A percentile compares a stretch with the other conserved stretches of the same genome.
Evolutionary conservation across 2,329 filamentous ascomycete species (phyloP).

Genomic region (Grosmannia clavigera): DNA sequence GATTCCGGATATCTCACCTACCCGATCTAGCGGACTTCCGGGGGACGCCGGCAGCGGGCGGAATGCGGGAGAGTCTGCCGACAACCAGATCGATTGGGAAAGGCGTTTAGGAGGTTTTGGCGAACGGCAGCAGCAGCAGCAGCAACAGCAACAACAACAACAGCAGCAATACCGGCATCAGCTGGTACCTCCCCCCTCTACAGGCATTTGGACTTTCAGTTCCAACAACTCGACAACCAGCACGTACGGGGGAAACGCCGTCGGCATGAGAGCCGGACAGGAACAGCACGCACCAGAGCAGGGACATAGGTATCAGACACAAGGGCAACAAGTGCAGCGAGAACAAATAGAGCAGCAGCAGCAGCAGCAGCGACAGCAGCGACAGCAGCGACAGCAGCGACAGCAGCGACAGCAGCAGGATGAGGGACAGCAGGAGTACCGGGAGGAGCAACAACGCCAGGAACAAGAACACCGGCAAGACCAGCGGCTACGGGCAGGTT

Average conservation of each 20-base stretch:
- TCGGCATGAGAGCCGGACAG: neutral
- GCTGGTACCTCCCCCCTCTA: neutral
- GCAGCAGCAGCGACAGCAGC: neutral
- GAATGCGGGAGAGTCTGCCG: neutral
- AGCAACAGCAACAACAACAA: constrained; percentile 8
- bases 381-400: neutral
- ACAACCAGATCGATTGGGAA: neutral
- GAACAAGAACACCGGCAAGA: neutral
- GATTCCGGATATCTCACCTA: neutral
- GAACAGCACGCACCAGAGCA: neutral
- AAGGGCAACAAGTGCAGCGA: neutral
- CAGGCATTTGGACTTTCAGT: neutral
- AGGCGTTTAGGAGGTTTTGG: neutral
- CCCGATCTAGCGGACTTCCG: neutral
- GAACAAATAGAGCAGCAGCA: neutral
- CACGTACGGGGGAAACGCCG: neutral
- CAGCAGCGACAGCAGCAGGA: neutral
- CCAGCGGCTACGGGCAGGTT: neutral
- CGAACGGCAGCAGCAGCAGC: neutral
- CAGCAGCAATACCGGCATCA: constrained; percentile 1
- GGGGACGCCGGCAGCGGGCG: neutral
- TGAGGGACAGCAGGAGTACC: neutral
- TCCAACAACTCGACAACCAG: constrained; percentile 1
- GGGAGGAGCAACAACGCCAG: neutral
- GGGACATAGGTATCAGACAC: neutral